Evolutionary conservation across 306 rosid genomes (phyloP).

Genomic region (Lathyrus sativus): DNA sequence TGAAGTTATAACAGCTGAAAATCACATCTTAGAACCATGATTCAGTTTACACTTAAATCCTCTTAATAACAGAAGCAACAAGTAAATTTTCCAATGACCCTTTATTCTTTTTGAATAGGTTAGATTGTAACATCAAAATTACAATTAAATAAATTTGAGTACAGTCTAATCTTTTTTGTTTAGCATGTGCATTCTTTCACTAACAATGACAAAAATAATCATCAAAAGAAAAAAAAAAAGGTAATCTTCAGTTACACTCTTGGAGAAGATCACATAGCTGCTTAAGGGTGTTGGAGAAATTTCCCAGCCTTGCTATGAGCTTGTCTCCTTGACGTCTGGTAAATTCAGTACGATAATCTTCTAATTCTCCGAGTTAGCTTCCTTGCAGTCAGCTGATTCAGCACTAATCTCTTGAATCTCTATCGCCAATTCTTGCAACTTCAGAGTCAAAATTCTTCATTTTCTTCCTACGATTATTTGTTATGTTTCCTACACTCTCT

Average conservation of each 20-base stretch:
- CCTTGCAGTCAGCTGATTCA: constrained; percentile 42
- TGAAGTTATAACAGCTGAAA: too few relatives aligned
- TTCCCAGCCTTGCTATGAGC: constrained; percentile 49
- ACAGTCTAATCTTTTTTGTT: too few relatives aligned
- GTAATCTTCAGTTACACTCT: constrained; percentile 39
- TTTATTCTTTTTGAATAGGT: neutral
- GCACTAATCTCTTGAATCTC: constrained; percentile 39
- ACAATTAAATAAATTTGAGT: neutral
- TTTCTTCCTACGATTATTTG: constrained; percentile 33
- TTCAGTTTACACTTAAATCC: neutral
- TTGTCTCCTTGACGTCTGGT: constrained; percentile 51
- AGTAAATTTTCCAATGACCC: neutral
- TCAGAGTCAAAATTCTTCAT: constrained; percentile 40
- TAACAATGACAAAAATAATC: constrained; percentile 18
- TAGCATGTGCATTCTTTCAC: constrained; percentile 18
- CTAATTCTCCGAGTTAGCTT: constrained; percentile 35
- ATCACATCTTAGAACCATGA: too few relatives aligned
- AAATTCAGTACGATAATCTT: constrained; percentile 41
- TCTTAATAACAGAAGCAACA: neutral
- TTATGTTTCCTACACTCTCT: constrained; percentile 2
- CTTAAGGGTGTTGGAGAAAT: constrained; percentile 44
- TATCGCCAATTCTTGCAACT: constrained; percentile 49
- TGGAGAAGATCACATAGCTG: constrained; percentile 43
- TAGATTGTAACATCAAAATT: neutral
- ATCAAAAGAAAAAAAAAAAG: constrained; percentile 1